These are phyloP conservation scores for Lomentospora prolificans DNA, from an alignment of 2,329 filamentous ascomycete species.

Conservation along the genomic window DNA sequence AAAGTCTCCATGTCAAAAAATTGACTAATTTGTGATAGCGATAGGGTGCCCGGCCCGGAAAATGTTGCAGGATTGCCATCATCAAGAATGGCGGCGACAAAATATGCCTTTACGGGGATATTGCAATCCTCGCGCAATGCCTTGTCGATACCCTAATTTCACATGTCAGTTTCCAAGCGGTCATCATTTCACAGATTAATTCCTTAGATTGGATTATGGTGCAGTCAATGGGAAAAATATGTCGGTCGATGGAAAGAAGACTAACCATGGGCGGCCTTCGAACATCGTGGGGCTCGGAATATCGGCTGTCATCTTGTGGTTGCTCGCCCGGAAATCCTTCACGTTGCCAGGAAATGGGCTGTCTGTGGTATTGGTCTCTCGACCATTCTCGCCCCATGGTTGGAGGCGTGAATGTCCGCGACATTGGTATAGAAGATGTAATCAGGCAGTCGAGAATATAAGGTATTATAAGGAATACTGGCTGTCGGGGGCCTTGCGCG, in stretches of 20 bases:
- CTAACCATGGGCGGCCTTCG: constrained; percentile 6
- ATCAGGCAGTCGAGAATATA: no score
- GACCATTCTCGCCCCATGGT: constrained; percentile 8
- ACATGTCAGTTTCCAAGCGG: not conserved
- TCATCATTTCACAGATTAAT: not conserved
- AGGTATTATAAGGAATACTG: no score
- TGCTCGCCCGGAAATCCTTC: constrained; percentile 4
- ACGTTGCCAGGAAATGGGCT: constrained; percentile 3
- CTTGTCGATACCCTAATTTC: constrained; percentile 35
- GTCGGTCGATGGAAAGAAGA: not conserved
- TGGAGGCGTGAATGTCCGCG: not conserved
- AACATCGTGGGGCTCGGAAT: constrained; percentile 1
- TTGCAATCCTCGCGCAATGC: constrained; percentile 42
- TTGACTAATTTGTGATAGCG: constrained; percentile 27
- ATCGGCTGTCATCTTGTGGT: constrained; percentile 1
- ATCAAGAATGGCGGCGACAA: constrained; percentile 40
- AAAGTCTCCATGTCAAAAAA: constrained; percentile 39
- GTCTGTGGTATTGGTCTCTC: constrained; percentile 2
- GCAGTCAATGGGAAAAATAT: not conserved
- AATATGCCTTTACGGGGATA: constrained; percentile 40
- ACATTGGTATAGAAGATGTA: not conserved
- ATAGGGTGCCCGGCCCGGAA: constrained; percentile 29
- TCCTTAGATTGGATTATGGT: not conserved
- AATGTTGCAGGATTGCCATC: constrained; percentile 37
- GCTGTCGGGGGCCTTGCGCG: no score